Percentiles rank a stretch among this genome's conserved stretches.
phyloP scores from a whole-genome alignment of 345 rosid genomes.

The Firmiana major region DNA sequence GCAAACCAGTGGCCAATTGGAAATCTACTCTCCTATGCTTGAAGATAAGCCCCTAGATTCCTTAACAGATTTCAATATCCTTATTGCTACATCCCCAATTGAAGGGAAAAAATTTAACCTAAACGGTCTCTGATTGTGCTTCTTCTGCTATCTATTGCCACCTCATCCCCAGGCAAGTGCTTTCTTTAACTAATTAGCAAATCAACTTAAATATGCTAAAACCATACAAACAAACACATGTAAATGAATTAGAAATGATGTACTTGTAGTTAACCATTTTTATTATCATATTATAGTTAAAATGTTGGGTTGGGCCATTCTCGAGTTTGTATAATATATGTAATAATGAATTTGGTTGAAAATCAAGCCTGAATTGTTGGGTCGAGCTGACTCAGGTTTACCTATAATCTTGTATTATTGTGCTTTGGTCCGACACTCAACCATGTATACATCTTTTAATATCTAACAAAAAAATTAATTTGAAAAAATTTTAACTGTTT shows the following conservation, averaged over 20 bases:
- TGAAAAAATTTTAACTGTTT: too few relatives aligned
- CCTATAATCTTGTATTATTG: too few relatives aligned
- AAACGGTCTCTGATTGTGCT: slow-evolving; percentile 92
- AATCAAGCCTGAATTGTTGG: too few relatives aligned
- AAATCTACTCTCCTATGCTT: slow-evolving; percentile 40
- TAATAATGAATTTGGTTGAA: too few relatives aligned
- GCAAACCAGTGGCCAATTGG: slow-evolving; percentile 34
- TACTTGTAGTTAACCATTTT: too few relatives aligned
- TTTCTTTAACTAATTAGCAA: neutral
- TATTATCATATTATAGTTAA: too few relatives aligned
- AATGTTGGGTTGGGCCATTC: too few relatives aligned
- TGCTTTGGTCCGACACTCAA: too few relatives aligned
- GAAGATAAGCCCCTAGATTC: slow-evolving; percentile 46
- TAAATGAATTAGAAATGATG: neutral
- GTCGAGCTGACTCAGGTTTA: too few relatives aligned
- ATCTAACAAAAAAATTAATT: too few relatives aligned
- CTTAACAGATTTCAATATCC: slow-evolving; percentile 26
- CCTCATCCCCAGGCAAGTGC: slow-evolving; percentile 67
- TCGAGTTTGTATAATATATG: too few relatives aligned
- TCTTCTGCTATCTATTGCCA: slow-evolving; percentile 70
- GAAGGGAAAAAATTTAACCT: neutral
- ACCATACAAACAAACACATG: neutral
- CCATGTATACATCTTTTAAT: too few relatives aligned
- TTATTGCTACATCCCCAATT: neutral
- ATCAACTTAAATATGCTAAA: neutral